Conservation (phyloP, 169 alveolate genomes). For the Miamiensis avidus region DNA sequence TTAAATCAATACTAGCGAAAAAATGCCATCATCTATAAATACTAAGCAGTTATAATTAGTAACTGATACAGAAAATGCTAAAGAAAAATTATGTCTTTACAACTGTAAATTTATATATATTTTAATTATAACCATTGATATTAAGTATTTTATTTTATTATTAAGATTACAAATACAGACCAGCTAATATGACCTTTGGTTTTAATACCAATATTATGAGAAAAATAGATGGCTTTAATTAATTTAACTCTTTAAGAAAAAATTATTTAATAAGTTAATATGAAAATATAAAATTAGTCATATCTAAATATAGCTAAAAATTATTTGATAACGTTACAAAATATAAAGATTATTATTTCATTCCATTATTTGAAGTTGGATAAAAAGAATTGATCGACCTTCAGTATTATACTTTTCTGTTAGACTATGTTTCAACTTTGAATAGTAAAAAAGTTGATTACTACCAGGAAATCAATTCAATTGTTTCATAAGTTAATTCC, state of each 20-base stretch:
- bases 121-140: too few relatives aligned
- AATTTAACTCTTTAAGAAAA: conserved; percentile 1
- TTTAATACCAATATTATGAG: neutral
- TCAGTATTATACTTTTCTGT: neutral
- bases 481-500: neutral
- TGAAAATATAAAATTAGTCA: neutral
- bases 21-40: neutral
- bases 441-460: neutral
- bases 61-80: neutral
- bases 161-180: neutral
- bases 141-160: too few relatives aligned
- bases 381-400: neutral
- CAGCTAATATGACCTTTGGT: conserved; percentile 1
- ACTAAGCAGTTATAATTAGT: neutral
- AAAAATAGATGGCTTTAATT: neutral
- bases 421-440: neutral
- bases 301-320: neutral
- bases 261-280: neutral
- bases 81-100: neutral
- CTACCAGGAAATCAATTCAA: neutral
- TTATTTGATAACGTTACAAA: neutral
- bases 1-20: neutral
- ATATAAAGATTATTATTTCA: neutral
- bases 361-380: neutral
- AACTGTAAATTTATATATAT: neutral